Evolutionary conservation across 768 basidiomycete species (phyloP).

Genomic region (Gymnopilus dilepis): DNA sequence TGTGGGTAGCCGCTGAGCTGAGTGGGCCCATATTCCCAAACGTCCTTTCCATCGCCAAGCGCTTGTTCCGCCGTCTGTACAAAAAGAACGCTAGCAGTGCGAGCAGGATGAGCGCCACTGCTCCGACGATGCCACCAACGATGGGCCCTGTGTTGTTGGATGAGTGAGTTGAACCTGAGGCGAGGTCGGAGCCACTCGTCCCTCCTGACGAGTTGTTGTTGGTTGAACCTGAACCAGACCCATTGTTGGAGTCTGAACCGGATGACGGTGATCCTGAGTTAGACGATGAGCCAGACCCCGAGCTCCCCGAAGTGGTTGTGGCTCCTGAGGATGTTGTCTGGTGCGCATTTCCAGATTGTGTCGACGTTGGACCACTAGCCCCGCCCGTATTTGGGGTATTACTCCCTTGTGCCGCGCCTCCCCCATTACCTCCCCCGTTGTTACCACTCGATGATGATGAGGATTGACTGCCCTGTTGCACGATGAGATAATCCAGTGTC

Average conservation of each 20-base stretch:
- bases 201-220: background rate
- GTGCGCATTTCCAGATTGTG: background rate
- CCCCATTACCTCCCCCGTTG: no score
- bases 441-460: background rate
- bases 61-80: slow-evolving; percentile 19
- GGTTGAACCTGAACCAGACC: background rate
- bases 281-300: background rate
- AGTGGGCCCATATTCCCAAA: background rate
- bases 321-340: slow-evolving; percentile 1
- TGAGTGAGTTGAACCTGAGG: background rate
- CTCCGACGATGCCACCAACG: slow-evolving; percentile 29
- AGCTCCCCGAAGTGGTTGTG: background rate
- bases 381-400: background rate
- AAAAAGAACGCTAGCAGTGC: slow-evolving; percentile 14
- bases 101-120: slow-evolving; percentile 21
- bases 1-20: background rate
- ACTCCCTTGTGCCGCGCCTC: background rate
- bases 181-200: background rate
- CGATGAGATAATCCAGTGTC: slow-evolving; percentile 29
- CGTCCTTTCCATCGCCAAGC: background rate
- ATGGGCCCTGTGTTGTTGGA: slow-evolving; percentile 23
- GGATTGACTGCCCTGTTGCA: slow-evolving; percentile 25
- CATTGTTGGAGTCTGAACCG: background rate
- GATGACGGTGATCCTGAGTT: background rate
- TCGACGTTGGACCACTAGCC: background rate